These are phyloP conservation scores for Fusarium paranaense DNA, from an alignment of 2,329 filamentous ascomycete genomes.

Conservation along the genomic window DNA sequence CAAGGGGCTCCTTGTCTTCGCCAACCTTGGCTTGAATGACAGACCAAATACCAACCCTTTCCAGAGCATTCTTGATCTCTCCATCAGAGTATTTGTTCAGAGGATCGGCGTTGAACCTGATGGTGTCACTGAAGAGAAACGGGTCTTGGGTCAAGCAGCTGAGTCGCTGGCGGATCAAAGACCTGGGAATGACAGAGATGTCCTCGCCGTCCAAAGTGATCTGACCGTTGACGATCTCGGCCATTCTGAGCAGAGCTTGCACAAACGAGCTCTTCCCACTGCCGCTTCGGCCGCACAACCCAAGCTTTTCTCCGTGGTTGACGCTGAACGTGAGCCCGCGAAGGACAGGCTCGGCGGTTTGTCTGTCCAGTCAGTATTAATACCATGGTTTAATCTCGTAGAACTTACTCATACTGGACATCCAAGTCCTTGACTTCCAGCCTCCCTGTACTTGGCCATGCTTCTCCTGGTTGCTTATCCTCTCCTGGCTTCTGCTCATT, in stretches of 20 bases:
- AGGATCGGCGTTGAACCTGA: conserved; percentile 65
- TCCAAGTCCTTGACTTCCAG: conserved; percentile 41
- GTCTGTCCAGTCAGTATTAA: conserved; percentile 28
- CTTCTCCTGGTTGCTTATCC: conserved; percentile 9
- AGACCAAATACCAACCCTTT: conserved; percentile 60
- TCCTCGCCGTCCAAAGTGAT: conserved; percentile 61
- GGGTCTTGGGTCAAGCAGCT: conserved; percentile 65
- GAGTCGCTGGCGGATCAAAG: conserved; percentile 48
- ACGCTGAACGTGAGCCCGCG: conserved; percentile 48
- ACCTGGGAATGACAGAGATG: conserved; percentile 41
- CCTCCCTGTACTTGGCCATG: conserved; percentile 40
- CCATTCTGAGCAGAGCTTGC: conserved; percentile 60
- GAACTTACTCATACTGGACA: conserved; percentile 46
- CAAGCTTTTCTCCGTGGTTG: conserved; percentile 51
- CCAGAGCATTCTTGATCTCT: conserved; percentile 57
- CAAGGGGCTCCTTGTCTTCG: conserved; percentile 44
- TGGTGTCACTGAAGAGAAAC: conserved; percentile 60
- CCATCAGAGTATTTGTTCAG: conserved; percentile 51
- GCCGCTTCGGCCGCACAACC: conserved; percentile 59
- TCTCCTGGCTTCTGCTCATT: conserved; percentile 37
- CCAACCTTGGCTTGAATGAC: conserved; percentile 55
- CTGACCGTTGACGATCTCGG: conserved; percentile 56
- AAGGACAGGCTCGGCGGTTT: conserved; percentile 43
- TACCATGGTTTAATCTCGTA: rapidly evolving
- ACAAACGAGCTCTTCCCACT: conserved; percentile 55